These are phyloP conservation scores for Hibiscus syriacus DNA, from an alignment of 345 rosid species.

Conservation along the genomic window DNA sequence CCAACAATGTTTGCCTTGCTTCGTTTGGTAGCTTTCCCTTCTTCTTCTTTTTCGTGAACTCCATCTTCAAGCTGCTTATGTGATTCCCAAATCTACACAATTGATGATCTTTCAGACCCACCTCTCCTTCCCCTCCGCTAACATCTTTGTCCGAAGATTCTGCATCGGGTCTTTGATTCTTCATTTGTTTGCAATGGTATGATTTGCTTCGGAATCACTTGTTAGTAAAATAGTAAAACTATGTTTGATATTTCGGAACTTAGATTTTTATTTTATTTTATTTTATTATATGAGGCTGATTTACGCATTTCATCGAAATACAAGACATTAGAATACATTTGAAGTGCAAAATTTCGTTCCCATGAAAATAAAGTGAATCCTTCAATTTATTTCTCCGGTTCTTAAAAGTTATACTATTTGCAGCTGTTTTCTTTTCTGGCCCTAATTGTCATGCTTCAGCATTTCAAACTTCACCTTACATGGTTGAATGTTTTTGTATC, in stretches of 20 bases:
- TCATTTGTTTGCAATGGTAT: neutral
- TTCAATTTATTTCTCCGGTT: too few relatives aligned
- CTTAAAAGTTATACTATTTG: too few relatives aligned
- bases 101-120: conserved; percentile 48
- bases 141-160: conserved; percentile 59
- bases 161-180: too few relatives aligned
- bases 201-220: neutral
- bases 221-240: neutral
- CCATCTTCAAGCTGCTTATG: conserved; percentile 60
- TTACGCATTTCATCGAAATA: too few relatives aligned
- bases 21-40: conserved; percentile 78
- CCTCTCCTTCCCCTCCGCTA: conserved; percentile 49
- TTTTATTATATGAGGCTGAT: too few relatives aligned
- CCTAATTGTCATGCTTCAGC: too few relatives aligned
- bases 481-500: too few relatives aligned
- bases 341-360: neutral
- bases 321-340: neutral
- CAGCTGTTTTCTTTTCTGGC: too few relatives aligned
- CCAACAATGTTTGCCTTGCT: conserved; percentile 60
- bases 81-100: conserved; percentile 63
- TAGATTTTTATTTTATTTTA: too few relatives aligned
- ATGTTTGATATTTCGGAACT: too few relatives aligned
- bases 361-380: too few relatives aligned
- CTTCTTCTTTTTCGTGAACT: conserved; percentile 62
- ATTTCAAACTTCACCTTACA: too few relatives aligned